phyloP scores from a whole-genome alignment of 2,329 filamentous ascomycete genomes.

The Cytospora piceae region DNA sequence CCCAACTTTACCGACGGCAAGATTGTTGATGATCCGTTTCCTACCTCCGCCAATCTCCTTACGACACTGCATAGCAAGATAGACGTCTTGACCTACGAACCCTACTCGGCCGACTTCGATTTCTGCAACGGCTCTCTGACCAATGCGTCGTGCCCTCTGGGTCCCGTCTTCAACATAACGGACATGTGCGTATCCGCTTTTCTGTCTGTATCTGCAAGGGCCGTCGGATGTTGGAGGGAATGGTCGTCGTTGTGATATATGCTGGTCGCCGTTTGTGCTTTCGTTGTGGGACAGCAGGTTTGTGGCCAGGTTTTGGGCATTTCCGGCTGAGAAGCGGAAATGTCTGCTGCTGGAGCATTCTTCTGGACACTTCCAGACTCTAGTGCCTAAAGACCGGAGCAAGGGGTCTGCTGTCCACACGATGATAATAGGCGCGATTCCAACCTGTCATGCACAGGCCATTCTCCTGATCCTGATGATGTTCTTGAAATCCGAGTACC shows the following conservation, averaged over 20 bases:
- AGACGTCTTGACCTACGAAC: conserved; percentile 77
- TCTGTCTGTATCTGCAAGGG: conserved; percentile 1
- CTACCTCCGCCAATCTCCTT: conserved; percentile 52
- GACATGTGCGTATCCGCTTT: conserved; percentile 42
- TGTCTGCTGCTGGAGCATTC: not conserved
- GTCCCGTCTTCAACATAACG: conserved; percentile 66
- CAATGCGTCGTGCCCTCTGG: conserved; percentile 74
- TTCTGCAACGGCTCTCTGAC: conserved; percentile 69
- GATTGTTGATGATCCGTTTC: conserved; percentile 67
- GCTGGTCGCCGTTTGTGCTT: not conserved
- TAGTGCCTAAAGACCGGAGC: not conserved
- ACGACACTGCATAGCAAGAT: conserved; percentile 76
- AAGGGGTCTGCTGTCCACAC: conserved; percentile 2
- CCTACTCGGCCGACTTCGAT: conserved; percentile 57
- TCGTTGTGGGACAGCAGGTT: conserved; percentile 17
- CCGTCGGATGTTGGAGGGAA: not conserved
- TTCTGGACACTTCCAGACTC: not conserved
- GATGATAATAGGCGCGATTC: not conserved
- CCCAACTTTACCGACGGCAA: conserved; percentile 69
- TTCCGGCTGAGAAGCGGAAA: conserved; percentile 26
- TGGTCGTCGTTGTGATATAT: conserved; percentile 4
- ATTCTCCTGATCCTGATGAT: not conserved
- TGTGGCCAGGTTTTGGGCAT: not conserved
- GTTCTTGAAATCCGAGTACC: not conserved
- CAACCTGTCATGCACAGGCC: not conserved